These are phyloP conservation scores for Trifolium pratense DNA, from an alignment of 306 rosid genomes.

Conservation along the genomic window DNA sequence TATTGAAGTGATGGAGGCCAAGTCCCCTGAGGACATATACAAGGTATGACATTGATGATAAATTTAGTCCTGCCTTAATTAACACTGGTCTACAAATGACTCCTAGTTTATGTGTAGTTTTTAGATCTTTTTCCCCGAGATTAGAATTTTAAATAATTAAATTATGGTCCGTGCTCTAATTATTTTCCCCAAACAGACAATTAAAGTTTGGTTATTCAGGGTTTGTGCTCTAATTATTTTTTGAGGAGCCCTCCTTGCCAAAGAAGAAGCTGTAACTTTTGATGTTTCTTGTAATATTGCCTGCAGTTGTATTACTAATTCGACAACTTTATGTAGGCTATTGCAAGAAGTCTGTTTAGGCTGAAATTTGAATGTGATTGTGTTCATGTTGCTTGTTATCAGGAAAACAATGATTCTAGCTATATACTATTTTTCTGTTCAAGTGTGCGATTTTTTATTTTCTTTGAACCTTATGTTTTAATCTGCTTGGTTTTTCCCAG, in stretches of 20 bases:
- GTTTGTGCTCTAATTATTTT: no score
- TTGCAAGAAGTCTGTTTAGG: no score
- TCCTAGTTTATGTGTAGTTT: background rate
- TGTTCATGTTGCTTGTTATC: background rate
- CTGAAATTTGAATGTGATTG: no score
- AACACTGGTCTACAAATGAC: slow-evolving; percentile 14
- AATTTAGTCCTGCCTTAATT: background rate
- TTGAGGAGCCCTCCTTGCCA: no score
- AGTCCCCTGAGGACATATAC: slow-evolving; percentile 96
- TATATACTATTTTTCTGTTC: slow-evolving; percentile 19
- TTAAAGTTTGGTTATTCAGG: no score
- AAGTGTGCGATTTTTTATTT: slow-evolving; percentile 23
- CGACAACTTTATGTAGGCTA: no score
- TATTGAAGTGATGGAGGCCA: slow-evolving; percentile 97
- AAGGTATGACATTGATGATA: slow-evolving; percentile 60
- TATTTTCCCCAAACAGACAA: no score
- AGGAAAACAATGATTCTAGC: background rate
- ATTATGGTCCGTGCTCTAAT: background rate
- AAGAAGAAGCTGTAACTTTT: no score
- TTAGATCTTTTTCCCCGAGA: background rate
- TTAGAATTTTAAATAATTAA: background rate
- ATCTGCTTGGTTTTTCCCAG: slow-evolving; percentile 49
- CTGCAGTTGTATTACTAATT: no score
- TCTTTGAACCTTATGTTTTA: background rate
- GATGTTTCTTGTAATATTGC: no score